A percentile compares a stretch with the other conserved stretches of the same genome.
Evolutionary conservation across 768 basidiomycete species (phyloP).

Genomic region (Boletus coccyginus): DNA sequence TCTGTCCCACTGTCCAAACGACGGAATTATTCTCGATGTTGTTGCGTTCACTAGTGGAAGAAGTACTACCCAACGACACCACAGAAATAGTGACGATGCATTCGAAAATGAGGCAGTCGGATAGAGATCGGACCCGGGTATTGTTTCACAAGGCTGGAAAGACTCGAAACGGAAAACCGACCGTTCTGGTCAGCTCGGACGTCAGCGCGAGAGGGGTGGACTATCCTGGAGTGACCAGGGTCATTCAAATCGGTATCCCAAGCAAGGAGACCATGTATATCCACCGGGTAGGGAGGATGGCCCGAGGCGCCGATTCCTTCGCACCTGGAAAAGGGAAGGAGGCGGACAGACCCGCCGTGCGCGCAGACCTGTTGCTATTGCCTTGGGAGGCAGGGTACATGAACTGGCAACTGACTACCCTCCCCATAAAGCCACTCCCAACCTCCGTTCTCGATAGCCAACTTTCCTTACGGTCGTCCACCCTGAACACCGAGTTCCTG

Average conservation of each 20-base stretch:
- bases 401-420: slow-evolving; percentile 54
- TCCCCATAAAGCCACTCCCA: slow-evolving; percentile 67
- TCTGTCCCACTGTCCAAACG: slow-evolving; percentile 82
- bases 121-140: slow-evolving; percentile 26
- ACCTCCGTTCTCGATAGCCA: slow-evolving; percentile 10
- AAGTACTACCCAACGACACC: slow-evolving; percentile 48
- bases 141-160: slow-evolving; percentile 11
- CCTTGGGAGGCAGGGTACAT: slow-evolving; percentile 78
- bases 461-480: slow-evolving; percentile 11
- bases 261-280: slow-evolving; percentile 67
- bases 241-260: slow-evolving; percentile 90
- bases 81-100: slow-evolving; percentile 79
- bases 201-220: slow-evolving; percentile 88
- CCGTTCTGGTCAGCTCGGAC: slow-evolving; percentile 81
- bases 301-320: slow-evolving; percentile 54
- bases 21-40: slow-evolving; percentile 72
- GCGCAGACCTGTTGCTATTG: slow-evolving; percentile 73
- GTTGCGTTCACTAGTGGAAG: slow-evolving; percentile 46
- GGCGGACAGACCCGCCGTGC: slow-evolving; percentile 28
- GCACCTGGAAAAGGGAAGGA: slow-evolving; percentile 30
- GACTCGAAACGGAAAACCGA: slow-evolving; percentile 36
- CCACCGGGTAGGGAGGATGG: slow-evolving; percentile 84
- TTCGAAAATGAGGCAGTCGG: slow-evolving; percentile 50
- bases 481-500: slow-evolving; percentile 24
- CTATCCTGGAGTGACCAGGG: slow-evolving; percentile 84